Conservation (phyloP, 2,329 filamentous ascomycete genomes). For the Aspergillus brunneoviolaceus region DNA sequence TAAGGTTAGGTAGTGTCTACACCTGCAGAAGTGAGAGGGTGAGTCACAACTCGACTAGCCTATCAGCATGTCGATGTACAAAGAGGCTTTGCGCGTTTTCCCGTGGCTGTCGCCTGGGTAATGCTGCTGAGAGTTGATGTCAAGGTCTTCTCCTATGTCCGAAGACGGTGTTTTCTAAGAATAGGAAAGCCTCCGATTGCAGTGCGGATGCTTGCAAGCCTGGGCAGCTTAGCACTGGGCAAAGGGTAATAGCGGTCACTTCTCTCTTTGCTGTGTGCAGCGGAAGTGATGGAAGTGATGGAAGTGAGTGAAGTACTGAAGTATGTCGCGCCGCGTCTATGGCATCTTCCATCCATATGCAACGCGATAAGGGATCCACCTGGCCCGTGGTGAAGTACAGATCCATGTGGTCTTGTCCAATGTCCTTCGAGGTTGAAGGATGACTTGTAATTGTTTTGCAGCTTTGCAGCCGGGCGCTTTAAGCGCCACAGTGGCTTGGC, state of each 20-base stretch:
- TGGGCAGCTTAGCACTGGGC: not conserved
- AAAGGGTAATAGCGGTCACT: not conserved
- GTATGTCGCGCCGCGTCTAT: not conserved
- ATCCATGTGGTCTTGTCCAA: not conserved
- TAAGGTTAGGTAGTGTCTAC: not conserved
- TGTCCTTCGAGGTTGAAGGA: not conserved
- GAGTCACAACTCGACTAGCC: not conserved
- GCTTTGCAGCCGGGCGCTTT: not conserved
- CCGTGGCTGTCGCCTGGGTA: not conserved
- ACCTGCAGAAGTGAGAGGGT: not conserved
- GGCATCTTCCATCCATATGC: not conserved
- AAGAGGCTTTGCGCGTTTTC: not conserved
- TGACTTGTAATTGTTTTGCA: not conserved
- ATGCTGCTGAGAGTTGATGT: not conserved
- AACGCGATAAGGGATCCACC: slow-evolving; percentile 4
- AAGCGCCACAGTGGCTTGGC: slow-evolving; percentile 1
- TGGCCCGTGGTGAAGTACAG: not conserved
- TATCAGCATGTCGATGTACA: not conserved
- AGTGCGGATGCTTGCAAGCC: not conserved
- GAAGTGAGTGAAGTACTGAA: not conserved
- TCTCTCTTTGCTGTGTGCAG: not conserved
- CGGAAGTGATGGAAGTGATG: not conserved
- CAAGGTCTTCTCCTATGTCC: not conserved
- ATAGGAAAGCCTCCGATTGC: not conserved
- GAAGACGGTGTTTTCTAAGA: not conserved